phyloP scores from a whole-genome alignment of 768 basidiomycete species.

The Leccinum variicolor region DNA sequence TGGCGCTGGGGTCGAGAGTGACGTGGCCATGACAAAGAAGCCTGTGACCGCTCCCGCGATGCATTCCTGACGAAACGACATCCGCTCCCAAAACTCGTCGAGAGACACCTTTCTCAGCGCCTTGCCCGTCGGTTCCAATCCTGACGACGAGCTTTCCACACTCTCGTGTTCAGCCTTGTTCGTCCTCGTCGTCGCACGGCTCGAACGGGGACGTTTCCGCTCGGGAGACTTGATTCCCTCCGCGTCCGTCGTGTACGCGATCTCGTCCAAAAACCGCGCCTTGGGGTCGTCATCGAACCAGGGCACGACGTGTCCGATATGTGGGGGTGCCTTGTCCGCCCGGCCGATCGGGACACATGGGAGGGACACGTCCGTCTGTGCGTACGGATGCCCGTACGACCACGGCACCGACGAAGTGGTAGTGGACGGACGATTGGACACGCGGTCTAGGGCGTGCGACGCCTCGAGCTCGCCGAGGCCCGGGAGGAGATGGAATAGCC shows the following conservation, averaged over 20 bases:
- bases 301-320: constrained; percentile 75
- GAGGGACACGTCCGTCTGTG: constrained; percentile 38
- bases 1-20: constrained; percentile 23
- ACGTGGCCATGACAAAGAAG: constrained; percentile 75
- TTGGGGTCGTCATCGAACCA: constrained; percentile 98
- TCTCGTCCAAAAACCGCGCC: constrained; percentile 88
- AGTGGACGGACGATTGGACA: constrained; percentile 21
- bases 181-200: background rate
- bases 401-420: constrained; percentile 38
- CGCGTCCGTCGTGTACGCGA: constrained; percentile 67
- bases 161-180: constrained; percentile 16
- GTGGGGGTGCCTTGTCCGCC: constrained; percentile 20
- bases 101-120: constrained; percentile 57
- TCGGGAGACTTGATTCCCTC: constrained; percentile 58
- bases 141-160: constrained; percentile 18
- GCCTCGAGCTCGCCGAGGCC: constrained; percentile 71
- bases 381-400: constrained; percentile 82
- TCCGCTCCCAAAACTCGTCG: constrained; percentile 96
- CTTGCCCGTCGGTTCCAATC: constrained; percentile 41
- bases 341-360: constrained; percentile 43
- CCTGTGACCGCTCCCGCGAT: constrained; percentile 86
- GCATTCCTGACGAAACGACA: constrained; percentile 96
- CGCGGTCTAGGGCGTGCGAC: constrained; percentile 46
- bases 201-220: constrained; percentile 52
- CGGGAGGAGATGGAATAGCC: constrained; percentile 64